Conservation (phyloP, 2,329 filamentous ascomycete species). For the Sporothrix brunneoviolacea region DNA sequence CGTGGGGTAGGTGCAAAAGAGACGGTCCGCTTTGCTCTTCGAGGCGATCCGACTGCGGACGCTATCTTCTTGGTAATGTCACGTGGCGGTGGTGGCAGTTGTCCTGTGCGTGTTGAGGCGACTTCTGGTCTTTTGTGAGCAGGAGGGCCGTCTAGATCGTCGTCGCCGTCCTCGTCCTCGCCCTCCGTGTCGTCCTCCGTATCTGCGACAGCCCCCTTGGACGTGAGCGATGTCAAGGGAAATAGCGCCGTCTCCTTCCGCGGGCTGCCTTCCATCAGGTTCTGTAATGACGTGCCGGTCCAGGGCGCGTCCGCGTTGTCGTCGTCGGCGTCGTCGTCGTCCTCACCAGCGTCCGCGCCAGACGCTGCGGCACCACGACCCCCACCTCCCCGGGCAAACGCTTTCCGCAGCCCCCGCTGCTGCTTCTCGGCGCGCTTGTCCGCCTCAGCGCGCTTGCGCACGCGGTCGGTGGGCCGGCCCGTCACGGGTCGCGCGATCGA, state of each 20-base stretch:
- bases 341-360: background rate
- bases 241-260: conserved; percentile 23
- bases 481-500: conserved; percentile 47
- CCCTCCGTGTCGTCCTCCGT: background rate
- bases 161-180: conserved; percentile 9
- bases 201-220: background rate
- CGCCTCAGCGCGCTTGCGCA: conserved; percentile 25
- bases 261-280: conserved; percentile 34
- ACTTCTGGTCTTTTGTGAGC: background rate
- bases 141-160: conserved; percentile 16
- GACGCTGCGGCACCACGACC: conserved; percentile 13
- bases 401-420: conserved; percentile 21
- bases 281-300: conserved; percentile 33
- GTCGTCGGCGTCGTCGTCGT: conserved; percentile 23
- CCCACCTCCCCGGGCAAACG: conserved; percentile 1
- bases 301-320: conserved; percentile 27
- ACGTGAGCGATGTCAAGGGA: background rate
- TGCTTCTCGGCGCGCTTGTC: conserved; percentile 33
- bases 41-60: too few relatives aligned
- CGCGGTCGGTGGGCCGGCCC: conserved; percentile 30
- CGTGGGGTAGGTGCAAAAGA: background rate
- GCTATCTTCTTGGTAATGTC: too few relatives aligned
- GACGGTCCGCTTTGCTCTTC: background rate
- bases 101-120: too few relatives aligned
- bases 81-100: background rate